Percentiles rank a stretch among this genome's conserved stretches.
Evolutionary conservation across 2,329 filamentous ascomycete species (phyloP).

Genomic region (Cercospora beticola): DNA sequence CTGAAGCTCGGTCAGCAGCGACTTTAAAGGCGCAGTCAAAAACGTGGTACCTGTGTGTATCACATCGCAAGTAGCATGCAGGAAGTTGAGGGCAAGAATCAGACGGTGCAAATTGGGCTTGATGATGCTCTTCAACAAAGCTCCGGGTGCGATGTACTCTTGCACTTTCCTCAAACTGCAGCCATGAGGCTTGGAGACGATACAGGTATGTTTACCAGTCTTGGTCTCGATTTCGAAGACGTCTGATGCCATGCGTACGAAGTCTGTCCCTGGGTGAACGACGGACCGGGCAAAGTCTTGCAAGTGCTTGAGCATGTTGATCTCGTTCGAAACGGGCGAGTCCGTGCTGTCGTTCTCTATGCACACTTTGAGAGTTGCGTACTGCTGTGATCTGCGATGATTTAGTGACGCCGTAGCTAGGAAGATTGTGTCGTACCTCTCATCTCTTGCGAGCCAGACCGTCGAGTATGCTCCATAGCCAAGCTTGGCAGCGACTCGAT

Average conservation of each 20-base stretch:
- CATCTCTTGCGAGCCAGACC: too few species aligned
- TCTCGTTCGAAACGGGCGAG: too few species aligned
- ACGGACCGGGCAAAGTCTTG: too few species aligned
- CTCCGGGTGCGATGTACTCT: conserved; percentile 25
- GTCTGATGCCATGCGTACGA: conserved; percentile 31
- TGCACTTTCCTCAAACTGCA: conserved; percentile 30
- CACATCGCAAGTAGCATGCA: conserved; percentile 21
- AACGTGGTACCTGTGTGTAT: conserved; percentile 26
- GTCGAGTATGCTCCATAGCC: conserved; percentile 39
- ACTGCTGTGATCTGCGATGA: too few species aligned
- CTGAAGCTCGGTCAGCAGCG: conserved; percentile 5
- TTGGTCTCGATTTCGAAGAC: conserved; percentile 29
- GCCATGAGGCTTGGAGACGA: conserved; percentile 31
- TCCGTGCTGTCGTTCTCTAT: too few species aligned
- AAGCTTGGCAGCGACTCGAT: conserved; percentile 44
- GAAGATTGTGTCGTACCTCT: too few species aligned
- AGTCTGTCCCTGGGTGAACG: background rate
- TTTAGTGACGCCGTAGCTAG: too few species aligned
- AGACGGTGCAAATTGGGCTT: conserved; percentile 25
- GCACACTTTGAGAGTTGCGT: too few species aligned
- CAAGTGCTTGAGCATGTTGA: too few species aligned
- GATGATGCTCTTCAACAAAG: conserved; percentile 17
- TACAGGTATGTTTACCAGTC: conserved; percentile 28
- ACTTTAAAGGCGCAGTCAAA: background rate
- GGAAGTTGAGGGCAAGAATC: conserved; percentile 18